Evolutionary conservation across 1,284 basidiomycete species (phyloP), one percentile per base, ranked within the genome.

Genomic region (Cryptococcus sp.): DNA sequence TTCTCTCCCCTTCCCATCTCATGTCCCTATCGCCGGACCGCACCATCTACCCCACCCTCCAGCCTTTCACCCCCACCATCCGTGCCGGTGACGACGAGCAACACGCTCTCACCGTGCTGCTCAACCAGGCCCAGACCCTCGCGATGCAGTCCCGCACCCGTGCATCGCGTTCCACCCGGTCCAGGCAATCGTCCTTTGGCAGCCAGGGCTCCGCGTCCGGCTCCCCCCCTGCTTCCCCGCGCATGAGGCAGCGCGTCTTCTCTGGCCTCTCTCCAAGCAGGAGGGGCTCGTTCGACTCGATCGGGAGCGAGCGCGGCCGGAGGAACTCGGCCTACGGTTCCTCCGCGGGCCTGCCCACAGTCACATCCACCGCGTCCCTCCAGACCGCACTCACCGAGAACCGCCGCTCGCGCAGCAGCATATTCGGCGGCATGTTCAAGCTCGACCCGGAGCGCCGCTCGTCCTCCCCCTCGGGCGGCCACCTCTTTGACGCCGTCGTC

Each of bases 401-500:
- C 28, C 28, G 28, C 28, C 28, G 28, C 28, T 33, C 48, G 3
- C 50, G 61, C 18, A 50, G 52, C 44, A 61, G 56, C 42, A 58
- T 55, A n/a, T 48, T 61, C n/a, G 52, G 52, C 35, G 49, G 52
- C 12, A 40, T 50, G 23, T 28, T 60, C 56, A 18, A 55, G 52
- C 35, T 46, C 50, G 16, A 43, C n/a, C 39, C 4, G n/a, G 54
- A 42, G 33, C 21, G 21, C 44, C 20, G 24, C 23, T 23, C 52
- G 55, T 4, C 23, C 36, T 39, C 37, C 33, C 48, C 23, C 46
- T 54, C 7, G 36, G 52, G 9, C 50, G 53, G 38, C 13, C 46
- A 40, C 43, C 23, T 63, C 18, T 66, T 75, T 47, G 72, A 75
- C 52, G 69, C 67, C 0, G 62, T 73, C 16, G 53, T 75, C 62